phyloP scores from a whole-genome alignment of 305 asterid species.

The Coffea humblotiana region DNA sequence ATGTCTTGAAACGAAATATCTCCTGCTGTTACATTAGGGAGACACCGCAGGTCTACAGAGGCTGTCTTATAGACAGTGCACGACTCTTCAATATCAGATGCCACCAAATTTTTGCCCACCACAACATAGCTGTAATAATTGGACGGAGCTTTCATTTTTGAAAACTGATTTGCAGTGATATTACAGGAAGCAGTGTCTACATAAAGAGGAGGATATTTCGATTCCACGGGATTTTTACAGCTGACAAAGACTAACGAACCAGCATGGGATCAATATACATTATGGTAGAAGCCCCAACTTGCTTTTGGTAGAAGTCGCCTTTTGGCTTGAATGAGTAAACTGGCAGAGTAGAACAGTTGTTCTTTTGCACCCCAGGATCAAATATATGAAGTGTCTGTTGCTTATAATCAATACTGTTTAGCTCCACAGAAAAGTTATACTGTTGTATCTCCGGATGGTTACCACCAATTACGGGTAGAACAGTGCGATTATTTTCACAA shows the following conservation, averaged over 20 bases:
- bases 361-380: constrained; percentile 1
- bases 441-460: too few species aligned
- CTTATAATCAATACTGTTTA: not conserved
- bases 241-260: not conserved
- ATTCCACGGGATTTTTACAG: not conserved
- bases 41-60: not conserved
- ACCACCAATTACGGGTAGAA: not conserved
- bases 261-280: too few species aligned
- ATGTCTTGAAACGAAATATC: not conserved
- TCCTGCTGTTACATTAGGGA: not conserved
- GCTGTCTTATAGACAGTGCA: constrained; percentile 1
- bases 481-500: constrained; percentile 30
- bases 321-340: not conserved
- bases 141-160: not conserved
- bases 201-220: not conserved
- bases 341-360: constrained; percentile 8
- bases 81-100: constrained; percentile 15
- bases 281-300: accelerated
- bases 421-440: not conserved
- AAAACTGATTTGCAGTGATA: not conserved
- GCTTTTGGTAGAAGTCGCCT: not conserved
- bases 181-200: constrained; percentile 1
- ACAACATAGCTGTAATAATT: not conserved
- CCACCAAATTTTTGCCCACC: not conserved
- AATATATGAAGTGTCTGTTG: not conserved